Evolutionary conservation across 441 rosid species (phyloP).

Genomic region (Jatropha multifida): DNA sequence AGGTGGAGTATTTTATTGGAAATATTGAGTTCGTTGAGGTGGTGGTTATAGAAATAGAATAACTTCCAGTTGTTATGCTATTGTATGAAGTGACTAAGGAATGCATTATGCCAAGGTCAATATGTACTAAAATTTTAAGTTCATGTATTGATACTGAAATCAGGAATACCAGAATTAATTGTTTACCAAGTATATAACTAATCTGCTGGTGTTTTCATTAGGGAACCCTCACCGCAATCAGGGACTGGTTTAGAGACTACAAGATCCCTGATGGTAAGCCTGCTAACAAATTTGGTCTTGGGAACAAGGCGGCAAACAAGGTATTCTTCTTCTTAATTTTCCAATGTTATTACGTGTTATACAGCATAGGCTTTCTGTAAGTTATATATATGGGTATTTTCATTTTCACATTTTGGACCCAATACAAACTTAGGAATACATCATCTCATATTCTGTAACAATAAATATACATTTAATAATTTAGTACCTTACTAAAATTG

Average conservation of each 20-base stretch:
- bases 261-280: conserved; percentile 98
- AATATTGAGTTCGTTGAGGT: not conserved
- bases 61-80: not conserved
- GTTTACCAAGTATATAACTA: not conserved
- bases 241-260: conserved; percentile 97
- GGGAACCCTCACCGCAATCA: conserved; percentile 86
- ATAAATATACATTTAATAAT: not conserved
- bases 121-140: not conserved
- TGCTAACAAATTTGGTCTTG: conserved; percentile 93
- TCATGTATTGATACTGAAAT: not conserved
- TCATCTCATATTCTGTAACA: not conserved
- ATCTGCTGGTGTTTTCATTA: conserved; percentile 32
- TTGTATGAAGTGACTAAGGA: not conserved
- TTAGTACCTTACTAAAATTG: too few species aligned
- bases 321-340: conserved; percentile 30
- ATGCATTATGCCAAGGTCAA: too few species aligned
- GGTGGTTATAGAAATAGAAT: not conserved
- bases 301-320: conserved; percentile 88
- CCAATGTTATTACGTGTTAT: not conserved
- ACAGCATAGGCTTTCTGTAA: not conserved
- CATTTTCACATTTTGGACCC: not conserved
- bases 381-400: not conserved
- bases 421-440: not conserved
- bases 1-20: not conserved
- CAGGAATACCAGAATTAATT: not conserved